Base-by-base conservation (phyloP, 768 basidiomycete species). In the Calvatia gigantea region DNA sequence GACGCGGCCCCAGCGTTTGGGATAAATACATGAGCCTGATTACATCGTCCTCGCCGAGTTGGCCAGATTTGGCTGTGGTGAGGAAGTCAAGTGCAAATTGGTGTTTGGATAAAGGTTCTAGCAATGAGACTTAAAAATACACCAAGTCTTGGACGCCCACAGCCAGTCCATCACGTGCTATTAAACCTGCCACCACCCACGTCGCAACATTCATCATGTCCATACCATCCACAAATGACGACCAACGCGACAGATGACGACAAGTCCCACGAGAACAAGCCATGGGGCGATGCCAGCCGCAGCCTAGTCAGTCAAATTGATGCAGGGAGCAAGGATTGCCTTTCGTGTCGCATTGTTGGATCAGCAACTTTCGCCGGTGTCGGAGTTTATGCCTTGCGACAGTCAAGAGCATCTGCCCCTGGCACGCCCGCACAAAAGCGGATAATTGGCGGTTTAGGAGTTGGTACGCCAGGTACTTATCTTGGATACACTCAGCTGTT, bases 291-390 rank as follows among this genome's bases (percentile, higher is more conserved):
- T 15, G 38, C 37, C 19, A 54, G 52, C 33, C 43, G 44, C 25
- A 54, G 43, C 38, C 28, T 54, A 17, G 52, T 29, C 6, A 37
- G 37, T 25, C 49, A 47, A 43, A 17, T 27, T 14, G 32, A 62
- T 53, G 31, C 49, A 59, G 37, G 57, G 57, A 51, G 65, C 39
- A 68, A 75, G 44, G 85, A 89, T 38, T 91, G 88, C 58, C 62
- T 87, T n/a, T 76, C 85, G 1, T 91, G 89, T 66, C 80, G 81
- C 38, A 71, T 90, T 51, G 79, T 87, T 37, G 87, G 88, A 17
- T 80, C 86, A 0, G 82, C 73, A 28, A 82, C 84, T 1, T 76
- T 90, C 4, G 81, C 76, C 19, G 78, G 78, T 3, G 78, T 83
- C 4, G 88, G 89, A 4, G 58, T 84, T 23, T 89, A 91, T 64